Evolutionary conservation across 106 monocot species (phyloP).

Genomic region (Platanthera guangdongensis): DNA sequence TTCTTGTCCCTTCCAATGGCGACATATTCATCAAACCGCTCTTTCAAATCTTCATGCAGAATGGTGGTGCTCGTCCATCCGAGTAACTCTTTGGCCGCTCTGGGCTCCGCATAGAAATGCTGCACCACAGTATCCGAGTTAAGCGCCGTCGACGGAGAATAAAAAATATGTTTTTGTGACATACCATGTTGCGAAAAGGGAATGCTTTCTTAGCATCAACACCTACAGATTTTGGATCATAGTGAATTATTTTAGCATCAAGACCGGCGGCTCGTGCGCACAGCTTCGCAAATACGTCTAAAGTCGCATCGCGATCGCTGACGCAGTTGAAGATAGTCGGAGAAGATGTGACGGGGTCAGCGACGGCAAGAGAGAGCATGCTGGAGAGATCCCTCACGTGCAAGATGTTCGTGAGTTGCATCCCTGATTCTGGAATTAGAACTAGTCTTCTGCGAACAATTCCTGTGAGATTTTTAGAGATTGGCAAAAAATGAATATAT

Average conservation of each 20-base stretch:
- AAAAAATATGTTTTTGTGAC: not conserved
- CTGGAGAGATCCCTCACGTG: conserved; percentile 90
- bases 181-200: conserved; percentile 93
- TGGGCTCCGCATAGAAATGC: conserved; percentile 97
- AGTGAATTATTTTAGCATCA: conserved; percentile 59
- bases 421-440: conserved; percentile 84
- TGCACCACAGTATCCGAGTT: conserved; percentile 16
- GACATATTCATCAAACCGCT: conserved; percentile 79
- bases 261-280: conserved; percentile 74
- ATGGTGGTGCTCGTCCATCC: conserved; percentile 84
- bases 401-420: conserved; percentile 87
- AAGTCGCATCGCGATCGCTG: conserved; percentile 76
- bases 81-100: conserved; percentile 72
- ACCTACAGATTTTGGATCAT: conserved; percentile 78
- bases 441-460: conserved; percentile 80
- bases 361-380: conserved; percentile 75
- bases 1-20: conserved; percentile 83
- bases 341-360: conserved; percentile 36
- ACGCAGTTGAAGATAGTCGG: conserved; percentile 90
- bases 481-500: not conserved
- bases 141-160: not conserved
- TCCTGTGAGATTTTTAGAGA: conserved; percentile 30
- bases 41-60: conserved; percentile 79
- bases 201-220: conserved; percentile 94
- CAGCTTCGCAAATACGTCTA: conserved; percentile 58